Percentiles rank a stretch among this genome's conserved stretches.
These are phyloP conservation scores for Schwanniomyces occidentalis DNA, from an alignment of 805 yeast genomes.

Conservation along the genomic window DNA sequence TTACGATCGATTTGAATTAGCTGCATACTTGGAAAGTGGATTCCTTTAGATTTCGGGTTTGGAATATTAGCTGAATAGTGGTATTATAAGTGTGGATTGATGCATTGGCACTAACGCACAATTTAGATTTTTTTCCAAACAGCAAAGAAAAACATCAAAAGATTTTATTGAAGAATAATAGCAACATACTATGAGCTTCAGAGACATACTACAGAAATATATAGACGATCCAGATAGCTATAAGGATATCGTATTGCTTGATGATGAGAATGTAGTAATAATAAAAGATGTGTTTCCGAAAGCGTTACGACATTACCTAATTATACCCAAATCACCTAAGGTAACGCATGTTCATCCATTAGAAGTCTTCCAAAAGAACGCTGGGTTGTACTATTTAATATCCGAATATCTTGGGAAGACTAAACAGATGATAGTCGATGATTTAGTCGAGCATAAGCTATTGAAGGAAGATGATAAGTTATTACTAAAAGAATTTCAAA, in stretches of 20 bases:
- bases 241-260: constrained; percentile 40
- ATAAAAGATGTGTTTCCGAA: constrained; percentile 66
- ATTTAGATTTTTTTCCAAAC: no score
- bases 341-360: constrained; percentile 53
- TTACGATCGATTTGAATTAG: no score
- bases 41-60: no score
- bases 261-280: constrained; percentile 55
- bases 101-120: no score
- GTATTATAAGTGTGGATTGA: no score
- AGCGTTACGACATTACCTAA: constrained; percentile 56
- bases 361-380: constrained; percentile 41
- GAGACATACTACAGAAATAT: constrained; percentile 49
- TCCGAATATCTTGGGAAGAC: constrained; percentile 39
- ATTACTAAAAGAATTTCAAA: constrained; percentile 16
- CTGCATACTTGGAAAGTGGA: no score
- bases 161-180: no score
- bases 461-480: constrained; percentile 11
- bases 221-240: constrained; percentile 46
- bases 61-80: no score
- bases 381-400: constrained; percentile 25
- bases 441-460: constrained; percentile 21
- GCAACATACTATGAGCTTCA: constrained; percentile 60
- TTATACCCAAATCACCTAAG: constrained; percentile 52
- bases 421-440: constrained; percentile 27
- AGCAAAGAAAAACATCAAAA: no score